These are phyloP conservation scores for Penicillium cinerascens DNA, from an alignment of 495 filamentous ascomycete species.

Conservation along the genomic window DNA sequence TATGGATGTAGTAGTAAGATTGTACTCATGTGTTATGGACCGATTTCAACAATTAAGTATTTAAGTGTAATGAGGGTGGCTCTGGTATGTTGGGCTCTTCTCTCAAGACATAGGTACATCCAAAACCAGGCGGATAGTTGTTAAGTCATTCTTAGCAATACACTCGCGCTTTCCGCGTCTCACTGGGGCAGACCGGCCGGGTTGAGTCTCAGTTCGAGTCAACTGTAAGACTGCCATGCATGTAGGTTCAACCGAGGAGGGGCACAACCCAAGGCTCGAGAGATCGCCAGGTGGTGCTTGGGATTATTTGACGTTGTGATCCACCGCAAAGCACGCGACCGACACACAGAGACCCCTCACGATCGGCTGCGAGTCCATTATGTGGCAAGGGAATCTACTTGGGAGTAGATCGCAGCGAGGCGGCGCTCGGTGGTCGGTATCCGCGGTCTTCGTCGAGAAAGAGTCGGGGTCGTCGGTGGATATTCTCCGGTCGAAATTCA, in stretches of 20 bases:
- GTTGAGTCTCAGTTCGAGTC: background rate
- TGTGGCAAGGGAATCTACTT: background rate
- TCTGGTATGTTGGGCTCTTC: too few species aligned
- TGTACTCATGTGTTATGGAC: too few species aligned
- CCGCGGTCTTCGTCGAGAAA: background rate
- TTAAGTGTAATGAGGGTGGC: too few species aligned
- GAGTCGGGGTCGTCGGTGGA: background rate
- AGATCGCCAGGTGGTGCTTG: background rate
- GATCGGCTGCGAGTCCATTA: background rate
- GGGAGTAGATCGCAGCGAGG: background rate
- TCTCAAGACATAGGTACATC: too few species aligned
- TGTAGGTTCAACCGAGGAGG: background rate
- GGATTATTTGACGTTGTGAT: background rate
- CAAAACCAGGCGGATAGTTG: too few species aligned
- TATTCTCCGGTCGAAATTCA: background rate
- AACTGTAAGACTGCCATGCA: background rate
- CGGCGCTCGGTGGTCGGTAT: background rate
- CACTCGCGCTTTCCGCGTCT: background rate
- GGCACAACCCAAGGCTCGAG: background rate
- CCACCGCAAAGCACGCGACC: background rate
- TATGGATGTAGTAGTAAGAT: too few species aligned
- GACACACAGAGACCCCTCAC: background rate
- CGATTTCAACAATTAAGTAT: too few species aligned
- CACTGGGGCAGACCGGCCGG: too few species aligned
- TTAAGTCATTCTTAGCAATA: background rate